Evolutionary conservation across 2,329 filamentous ascomycete species (phyloP), one percentile per base, ranked within the genome.

Genomic region (Amauroascus verrucosus): DNA sequence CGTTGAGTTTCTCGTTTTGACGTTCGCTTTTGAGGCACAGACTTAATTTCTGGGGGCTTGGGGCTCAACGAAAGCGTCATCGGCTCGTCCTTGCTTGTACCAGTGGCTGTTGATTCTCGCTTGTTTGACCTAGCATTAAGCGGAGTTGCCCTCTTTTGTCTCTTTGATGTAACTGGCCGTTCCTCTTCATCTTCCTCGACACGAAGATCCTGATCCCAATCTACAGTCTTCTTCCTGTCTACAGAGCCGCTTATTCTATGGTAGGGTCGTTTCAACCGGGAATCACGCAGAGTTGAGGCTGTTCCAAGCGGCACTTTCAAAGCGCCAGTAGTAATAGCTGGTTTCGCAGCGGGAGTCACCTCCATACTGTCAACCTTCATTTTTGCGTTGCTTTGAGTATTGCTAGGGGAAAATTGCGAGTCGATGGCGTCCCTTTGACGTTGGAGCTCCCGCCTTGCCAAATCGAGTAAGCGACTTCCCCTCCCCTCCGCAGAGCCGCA

Each of bases 131-230:
- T 40, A 7, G 14, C n/a, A 18, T 24, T 40, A 9, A 37, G 9
- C 1, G 52, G 46, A 0, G 51, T 56, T 24, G 20, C n/a, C n/a
- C n/a, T 47, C 40, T 54, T 58, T 22, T 48, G 40, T 14, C 48
- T 56, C 32, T 57, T 57, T 32, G 30, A 6, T 9, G 1, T 24
- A 30, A 20, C 16, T 8, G 37, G 37, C 7, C 24, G 44, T 16
- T 35, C 5, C 13, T 51, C 48, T 24, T 52, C 49, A 2, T 49
- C 41, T 14, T 26, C 6, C 5, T 55, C 46, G 6, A 59, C 55
- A 5, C 58, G 58, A 35, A 60, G 57, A 35, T 58, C 58, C 47
- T 57, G 51, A 18, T 58, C 57, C 58, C 58, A 60, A 41, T 60
- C 58, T 6, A 57, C 40, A 18, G 33, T 26, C 24, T 38, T 38